Evolutionary conservation across 2,329 filamentous ascomycete species (phyloP).

Genomic region (Pleomassaria siparia): DNA sequence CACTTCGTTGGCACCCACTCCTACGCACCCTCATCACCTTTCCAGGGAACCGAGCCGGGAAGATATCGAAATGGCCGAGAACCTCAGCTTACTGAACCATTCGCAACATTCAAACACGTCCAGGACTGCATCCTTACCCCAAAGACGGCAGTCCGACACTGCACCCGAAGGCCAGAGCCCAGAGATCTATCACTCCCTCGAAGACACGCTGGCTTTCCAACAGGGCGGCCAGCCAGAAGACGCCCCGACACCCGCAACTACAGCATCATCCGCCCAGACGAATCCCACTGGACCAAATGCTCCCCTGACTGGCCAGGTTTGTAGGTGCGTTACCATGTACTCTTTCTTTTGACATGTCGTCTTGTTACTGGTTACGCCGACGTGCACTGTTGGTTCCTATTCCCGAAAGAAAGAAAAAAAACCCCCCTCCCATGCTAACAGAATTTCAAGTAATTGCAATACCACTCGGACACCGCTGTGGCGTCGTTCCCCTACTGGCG

Average conservation of each 20-base stretch:
- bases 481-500: conserved; percentile 88
- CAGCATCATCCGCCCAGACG: conserved; percentile 20
- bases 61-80: conserved; percentile 53
- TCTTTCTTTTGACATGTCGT: too few relatives aligned
- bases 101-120: conserved; percentile 39
- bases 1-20: conserved; percentile 40
- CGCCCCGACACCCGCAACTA: conserved; percentile 21
- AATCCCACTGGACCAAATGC: conserved; percentile 28
- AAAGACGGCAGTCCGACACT: conserved; percentile 19
- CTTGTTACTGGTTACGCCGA: too few relatives aligned
- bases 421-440: not conserved
- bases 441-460: conserved; percentile 76
- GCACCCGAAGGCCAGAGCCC: conserved; percentile 24
- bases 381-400: too few relatives aligned
- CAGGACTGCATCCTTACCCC: conserved; percentile 17
- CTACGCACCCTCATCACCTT: conserved; percentile 41
- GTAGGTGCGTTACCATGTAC: conserved; percentile 63
- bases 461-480: conserved; percentile 93
- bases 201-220: conserved; percentile 38
- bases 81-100: conserved; percentile 48
- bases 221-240: conserved; percentile 6
- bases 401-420: too few relatives aligned
- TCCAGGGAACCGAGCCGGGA: conserved; percentile 50
- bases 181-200: conserved; percentile 45
- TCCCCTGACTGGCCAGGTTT: conserved; percentile 63